Percentiles rank a stretch among this genome's conserved stretches.
Conservation (phyloP, 352 stramenopile genomes). For the Phytophthora fragariaefolia region DNA sequence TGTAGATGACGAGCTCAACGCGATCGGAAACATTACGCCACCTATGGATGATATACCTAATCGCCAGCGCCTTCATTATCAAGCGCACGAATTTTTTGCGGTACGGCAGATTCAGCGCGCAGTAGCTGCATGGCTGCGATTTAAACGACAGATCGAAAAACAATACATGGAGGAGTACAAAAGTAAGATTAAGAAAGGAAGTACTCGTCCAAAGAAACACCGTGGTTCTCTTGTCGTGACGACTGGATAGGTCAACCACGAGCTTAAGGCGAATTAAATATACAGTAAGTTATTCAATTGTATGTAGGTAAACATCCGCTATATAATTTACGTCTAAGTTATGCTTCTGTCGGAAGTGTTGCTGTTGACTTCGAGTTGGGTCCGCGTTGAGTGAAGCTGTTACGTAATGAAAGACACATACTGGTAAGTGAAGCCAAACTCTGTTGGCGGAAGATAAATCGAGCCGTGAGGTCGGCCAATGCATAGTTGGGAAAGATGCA, state of each 20-base stretch:
- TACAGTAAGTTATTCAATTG: no score
- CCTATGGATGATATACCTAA: slow-evolving; percentile 12
- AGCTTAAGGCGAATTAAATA: neutral
- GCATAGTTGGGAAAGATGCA: slow-evolving; percentile 74
- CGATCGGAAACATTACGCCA: slow-evolving; percentile 39
- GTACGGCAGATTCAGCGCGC: slow-evolving; percentile 58
- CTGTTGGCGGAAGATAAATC: slow-evolving; percentile 81
- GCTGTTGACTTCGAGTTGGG: slow-evolving; percentile 17
- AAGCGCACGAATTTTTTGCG: slow-evolving; percentile 73
- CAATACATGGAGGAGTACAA: slow-evolving; percentile 78
- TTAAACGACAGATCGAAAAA: slow-evolving; percentile 67
- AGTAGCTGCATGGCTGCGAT: slow-evolving; percentile 55
- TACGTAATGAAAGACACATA: slow-evolving; percentile 74
- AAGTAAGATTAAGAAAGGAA: slow-evolving; percentile 79
- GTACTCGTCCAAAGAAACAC: slow-evolving; percentile 64
- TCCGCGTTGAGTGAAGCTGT: slow-evolving; percentile 55
- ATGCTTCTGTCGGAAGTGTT: slow-evolving; percentile 15
- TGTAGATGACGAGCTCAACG: slow-evolving; percentile 32
- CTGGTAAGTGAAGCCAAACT: slow-evolving; percentile 64
- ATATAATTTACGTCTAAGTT: no score
- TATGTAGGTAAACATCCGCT: no score
- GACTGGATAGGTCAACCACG: slow-evolving; percentile 43
- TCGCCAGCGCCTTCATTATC: slow-evolving; percentile 51
- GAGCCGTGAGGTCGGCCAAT: slow-evolving; percentile 71
- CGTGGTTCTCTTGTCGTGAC: slow-evolving; percentile 68